Evolutionary conservation across 768 basidiomycete species (phyloP), one percentile per base, ranked within the genome.

Genomic region (Tulasnella sp.): DNA sequence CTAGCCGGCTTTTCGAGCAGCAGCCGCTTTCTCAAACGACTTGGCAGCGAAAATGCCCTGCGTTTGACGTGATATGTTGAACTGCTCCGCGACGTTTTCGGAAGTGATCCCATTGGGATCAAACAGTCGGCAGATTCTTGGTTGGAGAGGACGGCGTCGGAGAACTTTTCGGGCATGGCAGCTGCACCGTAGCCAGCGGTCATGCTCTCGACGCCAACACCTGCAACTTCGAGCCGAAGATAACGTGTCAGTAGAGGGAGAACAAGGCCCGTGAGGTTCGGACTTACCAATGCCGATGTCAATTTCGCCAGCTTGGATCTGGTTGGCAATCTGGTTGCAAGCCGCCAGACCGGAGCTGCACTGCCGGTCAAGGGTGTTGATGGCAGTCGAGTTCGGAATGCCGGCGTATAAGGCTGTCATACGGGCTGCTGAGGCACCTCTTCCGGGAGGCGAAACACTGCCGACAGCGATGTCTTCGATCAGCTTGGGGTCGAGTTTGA

Each of bases 101-200:
- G 93, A 94, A 26, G 96, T 96, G 86, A 96, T 91, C 95, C 96
- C 93, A 95, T 95, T 61, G 94, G 94, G 78, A 93, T 86, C 37
- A 92, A 87, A 83, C 94, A 95, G 85, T 96, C 94, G 78, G 89
- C 89, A 2, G 94, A 89, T 80, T 92, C 91, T 81, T 89, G 85
- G 84, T 88, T 90, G 44, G 86, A 81, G 79, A 93, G 87, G 70
- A 96, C 86, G 70, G 88, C 87, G 35, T 92, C 90, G 2, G 92
- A 91, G 84, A 87, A 90, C 73, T 84, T 86, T 74, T 89, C 86
- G 11, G 90, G 87, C 72, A 88, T 84, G 9, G 90, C 86, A 75
- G 86, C 84, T 39, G 89, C 84, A 39, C 92, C 92, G 84, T 87
- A 93, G 42, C 92, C 92, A 82, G 88, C 87, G 0, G 93, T 92